Evolutionary conservation across 345 rosid genomes (phyloP).

Genomic region (Gossypium bickii): DNA sequence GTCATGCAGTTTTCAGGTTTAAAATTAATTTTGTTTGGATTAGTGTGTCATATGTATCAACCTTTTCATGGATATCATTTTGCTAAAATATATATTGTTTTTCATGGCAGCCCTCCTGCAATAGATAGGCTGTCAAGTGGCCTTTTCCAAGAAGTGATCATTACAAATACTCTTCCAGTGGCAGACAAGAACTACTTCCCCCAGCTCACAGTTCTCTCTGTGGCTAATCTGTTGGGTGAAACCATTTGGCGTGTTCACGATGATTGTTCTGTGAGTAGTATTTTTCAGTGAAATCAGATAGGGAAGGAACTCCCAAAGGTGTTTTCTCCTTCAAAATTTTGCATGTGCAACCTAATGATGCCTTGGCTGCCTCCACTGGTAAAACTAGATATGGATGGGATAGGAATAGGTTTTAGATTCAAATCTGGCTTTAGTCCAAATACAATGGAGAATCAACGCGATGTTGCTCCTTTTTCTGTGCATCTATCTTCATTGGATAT

Average conservation of each 20-base stretch:
- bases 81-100: not conserved
- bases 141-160: slow-evolving; percentile 74
- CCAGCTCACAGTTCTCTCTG: slow-evolving; percentile 65
- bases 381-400: not conserved
- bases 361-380: not conserved
- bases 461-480: not conserved
- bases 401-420: slow-evolving; percentile 11
- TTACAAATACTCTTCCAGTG: slow-evolving; percentile 70
- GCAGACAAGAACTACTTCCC: slow-evolving; percentile 73
- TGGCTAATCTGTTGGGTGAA: slow-evolving; percentile 78
- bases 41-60: not conserved
- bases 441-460: not conserved
- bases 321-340: not conserved
- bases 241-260: slow-evolving; percentile 89
- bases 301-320: not conserved
- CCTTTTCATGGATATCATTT: not conserved
- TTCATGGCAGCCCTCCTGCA: slow-evolving; percentile 58
- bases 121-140: slow-evolving; percentile 76
- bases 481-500: not conserved
- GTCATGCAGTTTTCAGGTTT: slow-evolving; percentile 97
- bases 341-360: not conserved
- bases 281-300: slow-evolving; percentile 40
- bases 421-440: not conserved
- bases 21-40: not conserved
- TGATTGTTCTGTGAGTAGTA: slow-evolving; percentile 76